A percentile compares a stretch with the other conserved stretches of the same genome.
phyloP scores from a whole-genome alignment of 73 alveolate species.

The Tetrahymena borealis region DNA sequence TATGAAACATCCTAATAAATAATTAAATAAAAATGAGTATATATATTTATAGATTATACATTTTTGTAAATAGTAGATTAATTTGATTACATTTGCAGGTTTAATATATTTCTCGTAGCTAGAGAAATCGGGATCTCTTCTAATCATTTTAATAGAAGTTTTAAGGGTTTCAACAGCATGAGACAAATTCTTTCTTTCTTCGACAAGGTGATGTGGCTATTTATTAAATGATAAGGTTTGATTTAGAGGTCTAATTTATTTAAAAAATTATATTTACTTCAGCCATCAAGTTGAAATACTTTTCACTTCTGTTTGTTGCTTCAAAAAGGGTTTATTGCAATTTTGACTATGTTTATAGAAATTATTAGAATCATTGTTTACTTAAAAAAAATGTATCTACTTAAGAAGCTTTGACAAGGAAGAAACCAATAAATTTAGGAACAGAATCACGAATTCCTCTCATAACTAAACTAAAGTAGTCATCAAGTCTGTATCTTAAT shows the following conservation, averaged over 20 bases:
- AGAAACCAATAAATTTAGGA: slow-evolving; percentile 97
- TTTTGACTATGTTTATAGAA: slow-evolving; percentile 1
- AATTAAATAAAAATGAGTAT: too few relatives aligned
- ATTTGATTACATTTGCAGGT: background rate
- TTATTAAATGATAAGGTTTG: background rate
- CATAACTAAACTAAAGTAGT: slow-evolving; percentile 79
- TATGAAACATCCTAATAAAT: background rate
- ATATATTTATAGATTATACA: too few relatives aligned
- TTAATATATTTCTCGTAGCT: background rate
- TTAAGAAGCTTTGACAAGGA: slow-evolving; percentile 84
- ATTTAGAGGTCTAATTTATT: background rate
- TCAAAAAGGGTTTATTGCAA: background rate
- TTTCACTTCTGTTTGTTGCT: background rate
- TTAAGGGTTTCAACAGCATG: slow-evolving; percentile 50
- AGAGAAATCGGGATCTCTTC: slow-evolving; percentile 62
- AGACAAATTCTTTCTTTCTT: slow-evolving; percentile 50
- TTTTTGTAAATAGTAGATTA: background rate
- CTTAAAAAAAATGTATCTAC: background rate
- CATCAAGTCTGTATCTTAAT: slow-evolving; percentile 80
- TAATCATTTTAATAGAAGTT: slow-evolving; percentile 62
- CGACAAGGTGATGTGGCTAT: slow-evolving; percentile 53
- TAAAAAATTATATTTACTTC: background rate
- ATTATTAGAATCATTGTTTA: background rate
- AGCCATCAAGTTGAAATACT: background rate
- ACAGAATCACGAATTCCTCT: slow-evolving; percentile 88